Evolutionary conservation across 2,329 filamentous ascomycete genomes (phyloP), one percentile per base, ranked within the genome.

Genomic region (Trichoderma afroharzianum): DNA sequence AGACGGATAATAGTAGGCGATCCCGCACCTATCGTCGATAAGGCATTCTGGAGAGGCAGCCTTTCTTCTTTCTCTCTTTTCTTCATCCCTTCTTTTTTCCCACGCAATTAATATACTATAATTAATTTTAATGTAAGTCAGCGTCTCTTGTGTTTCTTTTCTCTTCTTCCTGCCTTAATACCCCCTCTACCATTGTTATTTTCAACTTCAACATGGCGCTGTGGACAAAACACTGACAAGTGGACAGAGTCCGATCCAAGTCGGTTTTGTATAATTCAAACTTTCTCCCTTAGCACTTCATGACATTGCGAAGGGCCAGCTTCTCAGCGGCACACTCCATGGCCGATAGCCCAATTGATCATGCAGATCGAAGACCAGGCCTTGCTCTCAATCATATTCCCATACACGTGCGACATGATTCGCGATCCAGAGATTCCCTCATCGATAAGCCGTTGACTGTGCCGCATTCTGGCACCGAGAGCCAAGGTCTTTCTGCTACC

Each of bases 401-500:
- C 32, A 55, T 73, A 3, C 71, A 72, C 43, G 28, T 68, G 21
- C 73, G 72, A 14, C 74, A 47, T 9, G 72, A 73, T 28, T 71
- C 71, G 47, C 72, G 68, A 9, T 68, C 64, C 36, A 70, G 62
- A 55, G 53, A 66, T 15, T 68, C 67, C 8, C 30, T 73, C 32
- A 74, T 73, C 71, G 78, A 79, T 36, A 74, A 61, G 73, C 55
- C n/a, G 62, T 26, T 32, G 9, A 72, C 30, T 47, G 70, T 7
- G 50, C 68, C 70, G 58, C 74, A 36, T 36, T 76, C 53, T 11
- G 76, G 15, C 24, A 76, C 14, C 57, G 71, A 75, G 15, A 70
- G 39, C 50, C 62, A 70, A 39, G 43, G 43, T 15, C 62, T 67
- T n/a, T 39, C 70, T 53, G 15, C 43, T 21, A n/a, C 64, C 8